Base-by-base conservation (phyloP, 306 rosid genomes). In the Prunus campanulata region DNA sequence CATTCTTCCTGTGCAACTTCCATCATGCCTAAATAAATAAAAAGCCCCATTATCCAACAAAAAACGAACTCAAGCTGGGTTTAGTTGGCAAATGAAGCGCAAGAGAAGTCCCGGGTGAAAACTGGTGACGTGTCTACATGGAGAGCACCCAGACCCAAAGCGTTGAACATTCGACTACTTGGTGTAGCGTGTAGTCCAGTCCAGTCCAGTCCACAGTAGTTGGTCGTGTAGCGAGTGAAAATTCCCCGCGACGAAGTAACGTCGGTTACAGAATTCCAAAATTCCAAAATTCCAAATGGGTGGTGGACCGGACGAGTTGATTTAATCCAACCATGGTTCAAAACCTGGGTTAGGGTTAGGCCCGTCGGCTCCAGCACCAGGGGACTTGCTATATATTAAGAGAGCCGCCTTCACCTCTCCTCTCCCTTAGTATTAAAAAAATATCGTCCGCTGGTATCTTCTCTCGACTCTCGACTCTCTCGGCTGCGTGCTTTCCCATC, bases 321-420 rank as follows among this genome's bases (percentile, higher is more conserved):
- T 32, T 4, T 19, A 27, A 61, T 3, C 60, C 20, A 74, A 61
- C 77, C 49, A 74, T 8, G 77, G 66, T 74, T 60, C 20, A 46
- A 6, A 24, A 1, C 12, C 15, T 49, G 5, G 29, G 68, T 73
- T 74, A 74, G 77, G 77, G 70, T 74, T 74, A 74, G 68, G 19
- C 67, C 46, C 22, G 0, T 18, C 68, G 12, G 68, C 11, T 0
- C 25, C 48, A 32, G 69, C 44, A 6, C 44, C 44, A 39, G 44
- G 44, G 6, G 9, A 5, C n/a, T 12, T 5, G 10, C 20, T 29
- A 14, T 29, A 60, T 29, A 62, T 51, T 1, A 5, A 62, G n/a
- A 6, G 65, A 22, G 22, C 68, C 68, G 39, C 77, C 57, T 19
- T 15, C 56, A 0, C 14, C 11, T 25, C 2, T 59, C 19, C 46